Evolutionary conservation across 2,329 filamentous ascomycete species (phyloP), one percentile per base, ranked within the genome.

Genomic region (Stromatinia cepivora): DNA sequence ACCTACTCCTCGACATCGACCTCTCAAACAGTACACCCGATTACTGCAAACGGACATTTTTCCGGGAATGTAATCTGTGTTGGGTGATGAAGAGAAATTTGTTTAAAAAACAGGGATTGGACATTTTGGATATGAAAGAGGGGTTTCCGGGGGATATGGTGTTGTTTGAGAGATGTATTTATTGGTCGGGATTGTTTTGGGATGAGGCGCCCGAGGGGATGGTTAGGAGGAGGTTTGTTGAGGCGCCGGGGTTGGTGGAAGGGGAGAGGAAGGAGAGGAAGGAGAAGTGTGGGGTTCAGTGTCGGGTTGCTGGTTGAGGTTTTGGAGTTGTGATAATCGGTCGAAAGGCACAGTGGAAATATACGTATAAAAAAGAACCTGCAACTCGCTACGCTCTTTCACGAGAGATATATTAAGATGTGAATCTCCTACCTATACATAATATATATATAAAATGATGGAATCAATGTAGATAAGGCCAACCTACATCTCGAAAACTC

Each of bases 211-310:
- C 57, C 20, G 10, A 28, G 17, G 57, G 57, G 28, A 45, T 59
- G n/a, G 17, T 59, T 59, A 59, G 39, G 20, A 45, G 57, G 57
- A 59, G 25, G 39, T 45, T 9, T 11, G n/a, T n/a, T n/a, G n/a
- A 59, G 39, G n/a, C n/a, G 4, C 39, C 57, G 10, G 39, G 36
- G 5, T 17, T 28, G 28, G 17, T 59, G 9, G 25, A 59, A 28
- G n/a, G 15, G 11, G 57, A 15, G 4, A 59, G 6, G 10, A 42
- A 28, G 25, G 25, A 17, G 4, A 31, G 20, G 25, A 9, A 15
- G 22, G 25, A 59, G 13, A 59, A 59, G 39, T 59, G 57, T 22
- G 39, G 20, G n/a, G 28, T 45, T 59, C 57, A 59, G 45, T 45
- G 57, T 34, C 36, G 13, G 39, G 39, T 17, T 45, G 15, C 2